Conservation (phyloP, 73 alveolate species). For the Stentor roeselii region DNA sequence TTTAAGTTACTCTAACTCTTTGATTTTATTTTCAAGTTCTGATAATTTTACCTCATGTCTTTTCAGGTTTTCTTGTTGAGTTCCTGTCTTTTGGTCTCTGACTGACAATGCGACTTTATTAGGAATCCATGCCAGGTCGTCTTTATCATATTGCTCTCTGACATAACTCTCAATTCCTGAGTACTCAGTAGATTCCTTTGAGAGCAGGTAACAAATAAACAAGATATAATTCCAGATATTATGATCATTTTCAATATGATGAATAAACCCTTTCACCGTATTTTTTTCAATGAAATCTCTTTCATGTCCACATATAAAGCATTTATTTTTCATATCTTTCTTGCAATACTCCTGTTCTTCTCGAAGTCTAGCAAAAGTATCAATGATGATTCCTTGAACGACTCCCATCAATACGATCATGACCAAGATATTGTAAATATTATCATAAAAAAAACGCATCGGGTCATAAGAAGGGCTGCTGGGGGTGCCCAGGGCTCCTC, state of each 20-base stretch:
- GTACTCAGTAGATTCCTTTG: conserved; percentile 75
- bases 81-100: too few relatives aligned
- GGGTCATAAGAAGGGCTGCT: background rate
- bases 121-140: conserved; percentile 56
- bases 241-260: conserved; percentile 72
- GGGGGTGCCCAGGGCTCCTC: conserved; percentile 77
- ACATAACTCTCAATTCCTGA: conserved; percentile 87
- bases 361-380: conserved; percentile 65
- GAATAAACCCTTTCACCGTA: conserved; percentile 46
- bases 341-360: background rate
- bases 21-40: too few relatives aligned
- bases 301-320: conserved; percentile 63
- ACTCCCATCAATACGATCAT: conserved; percentile 71
- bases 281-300: conserved; percentile 42
- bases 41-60: too few relatives aligned
- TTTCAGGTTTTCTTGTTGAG: too few relatives aligned
- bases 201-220: conserved; percentile 67
- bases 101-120: background rate
- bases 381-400: conserved; percentile 84
- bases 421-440: conserved; percentile 69
- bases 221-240: conserved; percentile 67
- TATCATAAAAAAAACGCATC: conserved; percentile 52
- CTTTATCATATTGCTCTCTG: conserved; percentile 62
- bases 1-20: too few relatives aligned
- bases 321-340: conserved; percentile 49